Evolutionary conservation across 805 yeast genomes (phyloP).

Genomic region (Sugiyamaella chiloensis): DNA sequence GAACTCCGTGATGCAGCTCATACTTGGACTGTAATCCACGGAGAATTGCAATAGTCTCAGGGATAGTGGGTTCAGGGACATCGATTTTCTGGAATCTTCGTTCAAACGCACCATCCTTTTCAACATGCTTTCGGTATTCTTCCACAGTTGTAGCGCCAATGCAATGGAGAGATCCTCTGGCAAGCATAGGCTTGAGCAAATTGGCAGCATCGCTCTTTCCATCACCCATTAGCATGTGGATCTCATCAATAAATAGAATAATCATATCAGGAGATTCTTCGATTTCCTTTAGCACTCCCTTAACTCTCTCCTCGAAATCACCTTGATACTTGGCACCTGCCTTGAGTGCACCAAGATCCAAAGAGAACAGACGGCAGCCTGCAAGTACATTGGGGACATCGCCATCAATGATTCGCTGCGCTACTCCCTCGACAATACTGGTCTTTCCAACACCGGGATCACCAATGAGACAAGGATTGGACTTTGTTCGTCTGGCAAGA

Average conservation of each 20-base stretch:
- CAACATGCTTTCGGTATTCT: constrained; percentile 88
- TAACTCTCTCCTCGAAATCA: constrained; percentile 96
- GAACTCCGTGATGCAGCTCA: constrained; percentile 96
- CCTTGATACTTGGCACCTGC: constrained; percentile 99
- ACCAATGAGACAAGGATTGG: constrained; percentile 95
- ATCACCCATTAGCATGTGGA: constrained; percentile 99
- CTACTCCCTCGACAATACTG: constrained; percentile 96
- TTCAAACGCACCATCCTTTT: constrained; percentile 98
- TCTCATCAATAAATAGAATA: constrained; percentile 91
- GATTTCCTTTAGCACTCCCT: constrained; percentile 92
- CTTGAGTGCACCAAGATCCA: constrained; percentile 93
- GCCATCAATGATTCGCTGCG: constrained; percentile 91
- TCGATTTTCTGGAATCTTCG: constrained; percentile 97
- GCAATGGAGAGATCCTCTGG: constrained; percentile 87
- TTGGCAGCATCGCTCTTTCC: constrained; percentile 98
- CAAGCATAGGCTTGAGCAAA: constrained; percentile 88
- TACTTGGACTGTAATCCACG: constrained; percentile 95
- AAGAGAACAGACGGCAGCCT: constrained; percentile 74
- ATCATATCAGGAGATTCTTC: constrained; percentile 78
- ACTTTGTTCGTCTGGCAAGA: constrained; percentile 93
- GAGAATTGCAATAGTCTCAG: constrained; percentile 91
- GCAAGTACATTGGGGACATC: constrained; percentile 90
- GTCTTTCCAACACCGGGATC: constrained; percentile 99
- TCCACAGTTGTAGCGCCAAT: constrained; percentile 96
- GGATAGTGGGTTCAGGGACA: constrained; percentile 87